Base-by-base conservation (phyloP, 768 basidiomycete species). In the Tylopilus subfusipes region DNA sequence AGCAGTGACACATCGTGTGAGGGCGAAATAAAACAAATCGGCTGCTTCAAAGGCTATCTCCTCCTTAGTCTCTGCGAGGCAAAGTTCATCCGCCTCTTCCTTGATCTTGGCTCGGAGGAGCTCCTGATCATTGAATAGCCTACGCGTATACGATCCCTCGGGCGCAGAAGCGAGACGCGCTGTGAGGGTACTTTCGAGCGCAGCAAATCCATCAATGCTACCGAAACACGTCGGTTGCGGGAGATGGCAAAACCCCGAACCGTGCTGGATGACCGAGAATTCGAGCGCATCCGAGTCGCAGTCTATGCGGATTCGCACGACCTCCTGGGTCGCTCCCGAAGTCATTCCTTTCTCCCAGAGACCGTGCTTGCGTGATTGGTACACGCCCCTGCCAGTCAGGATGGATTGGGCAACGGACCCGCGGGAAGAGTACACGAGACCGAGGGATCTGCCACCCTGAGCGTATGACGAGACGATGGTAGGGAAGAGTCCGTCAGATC, bases 21-120 rank as follows among this genome's bases (percentile, higher is more conserved):
- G 72, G 1, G 88, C 83, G 67, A 99, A 99, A 75, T 98, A 99
- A 39, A 96, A 64, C 22, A 99, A 76, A 73, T 99, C 97, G 1
- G 95, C 96, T 8, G 94, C 91, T 72, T 99, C 97, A 57, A 95
- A 96, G 2, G 94, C 90, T 16, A 97, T 76, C 29, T 98, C 91
- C 45, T 89, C 84, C 65, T 82, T 82, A 2, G 83, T 82, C 61
- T 83, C 76, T 22, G 92, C 92, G 18, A 78, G 78, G 68, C 93
- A 96, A n/a, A 99, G 80, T 70, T 99, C 97, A 63, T 96, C 91
- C 0, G 97, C 97, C 69, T 99, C 97, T 72, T 99, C 97, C 85
- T 90, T 92, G 59, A 99, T 93, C 77, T 99, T 99, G 48, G 93
- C 87, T 43, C 78, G 82, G 42, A 98, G 76, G n/a, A 99, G 78